These are phyloP conservation scores for Chrysoporthe puriensis DNA, from an alignment of 2,329 filamentous ascomycete species.

Conservation along the genomic window DNA sequence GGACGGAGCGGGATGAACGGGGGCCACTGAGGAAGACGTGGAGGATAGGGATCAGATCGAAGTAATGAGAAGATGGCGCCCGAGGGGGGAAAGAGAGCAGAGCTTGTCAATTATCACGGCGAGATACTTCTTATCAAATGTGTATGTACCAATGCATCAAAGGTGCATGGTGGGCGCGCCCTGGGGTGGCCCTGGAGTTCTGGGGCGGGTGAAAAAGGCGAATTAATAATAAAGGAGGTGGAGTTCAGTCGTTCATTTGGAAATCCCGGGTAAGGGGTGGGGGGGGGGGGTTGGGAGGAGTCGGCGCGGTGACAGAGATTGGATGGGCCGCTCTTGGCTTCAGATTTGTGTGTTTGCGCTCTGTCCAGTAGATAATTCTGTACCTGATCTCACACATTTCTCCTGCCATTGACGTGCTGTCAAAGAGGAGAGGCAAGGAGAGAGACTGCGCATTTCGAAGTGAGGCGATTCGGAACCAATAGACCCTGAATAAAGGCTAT, in stretches of 20 bases:
- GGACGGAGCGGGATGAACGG: conserved; percentile 34
- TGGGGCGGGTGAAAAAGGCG: neutral
- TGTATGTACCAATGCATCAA: neutral
- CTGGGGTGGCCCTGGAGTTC: neutral
- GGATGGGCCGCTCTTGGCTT: neutral
- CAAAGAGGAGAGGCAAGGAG: neutral
- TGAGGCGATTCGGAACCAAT: neutral
- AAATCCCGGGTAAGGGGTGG: neutral
- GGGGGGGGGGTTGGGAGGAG: neutral
- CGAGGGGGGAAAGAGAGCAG: neutral
- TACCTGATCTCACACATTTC: neutral
- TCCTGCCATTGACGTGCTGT: neutral
- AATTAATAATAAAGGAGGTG: neutral
- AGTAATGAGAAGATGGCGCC: neutral
- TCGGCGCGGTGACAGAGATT: neutral
- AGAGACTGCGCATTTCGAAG: no score
- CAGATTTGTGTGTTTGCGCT: neutral
- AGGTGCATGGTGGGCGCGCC: neutral
- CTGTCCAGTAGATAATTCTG: neutral
- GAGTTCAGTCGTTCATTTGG: neutral
- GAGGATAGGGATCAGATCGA: neutral
- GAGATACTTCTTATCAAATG: neutral
- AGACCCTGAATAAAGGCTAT: neutral
- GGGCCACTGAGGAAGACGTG: conserved; percentile 22
- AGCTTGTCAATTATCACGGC: neutral